Base-by-base conservation (phyloP, 257 asterid species). In the Fraxinus americana region DNA sequence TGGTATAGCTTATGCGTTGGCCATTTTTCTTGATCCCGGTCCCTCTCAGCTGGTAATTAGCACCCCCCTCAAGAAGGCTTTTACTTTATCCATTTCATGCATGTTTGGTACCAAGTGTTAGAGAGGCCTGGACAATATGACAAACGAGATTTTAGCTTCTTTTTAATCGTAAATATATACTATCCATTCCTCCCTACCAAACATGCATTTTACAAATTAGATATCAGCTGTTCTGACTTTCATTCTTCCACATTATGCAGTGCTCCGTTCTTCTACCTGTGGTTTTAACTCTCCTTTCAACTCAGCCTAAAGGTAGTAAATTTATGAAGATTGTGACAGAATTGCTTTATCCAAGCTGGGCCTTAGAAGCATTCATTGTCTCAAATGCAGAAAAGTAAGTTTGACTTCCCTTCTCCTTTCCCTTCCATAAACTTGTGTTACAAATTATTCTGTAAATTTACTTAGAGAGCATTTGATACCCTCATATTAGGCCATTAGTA, bases 251-350 rank as follows among this genome's bases (percentile, higher is more conserved):
- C 66, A 17, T 69, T 68, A 19, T 83, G 90, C 92, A 94, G 99
- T 92, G 96, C 82, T 92, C 97, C 6, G 99, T 91, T 9, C 89
- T 94, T 87, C 90, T 94, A 63, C 99, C 98, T 3, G 99, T 94
- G 65, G 92, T 94, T 81, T 86, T 94, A 83, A 91, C 97, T 76
- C 98, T 94, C 72, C 65, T 94, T n/a, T 92, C 99, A 43, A 94
- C 93, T 73, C 97, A 91, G 87, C 88, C 90, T 3, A 87, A 82
- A 79, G 88, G 83, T 34, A 83, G 88, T 65, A 34, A 81, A 61
- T 77, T 86, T 35, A 75, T 89, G 34, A 90, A 79, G 85, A 76
- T 73, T 63, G 19, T 92, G 80, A 83, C 91, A 57, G 80, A 86
- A 13, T 79, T 84, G 79, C 91, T 94, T 72, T 92, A 89, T 69